Evolutionary conservation across 2,329 filamentous ascomycete species (phyloP).

Genomic region (Parafenestella ontariensis): DNA sequence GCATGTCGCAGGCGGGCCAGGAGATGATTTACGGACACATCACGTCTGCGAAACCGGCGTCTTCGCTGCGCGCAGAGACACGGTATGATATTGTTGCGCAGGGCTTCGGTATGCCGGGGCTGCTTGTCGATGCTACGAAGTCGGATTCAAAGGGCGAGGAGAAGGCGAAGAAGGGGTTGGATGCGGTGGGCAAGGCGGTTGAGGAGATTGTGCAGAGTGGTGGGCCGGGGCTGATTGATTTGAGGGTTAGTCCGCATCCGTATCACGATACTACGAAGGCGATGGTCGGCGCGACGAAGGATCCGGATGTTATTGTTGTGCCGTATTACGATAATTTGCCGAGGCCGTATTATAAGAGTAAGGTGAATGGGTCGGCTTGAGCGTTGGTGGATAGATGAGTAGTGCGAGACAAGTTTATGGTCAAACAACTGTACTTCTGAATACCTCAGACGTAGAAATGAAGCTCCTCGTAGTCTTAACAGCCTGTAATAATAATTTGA

Average conservation of each 20-base stretch:
- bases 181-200: conserved; percentile 32
- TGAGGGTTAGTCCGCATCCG: conserved; percentile 47
- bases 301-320: conserved; percentile 55
- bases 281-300: conserved; percentile 55
- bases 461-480: too few relatives aligned
- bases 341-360: conserved; percentile 35
- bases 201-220: conserved; percentile 36
- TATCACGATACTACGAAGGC: conserved; percentile 43
- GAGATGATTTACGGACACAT: conserved; percentile 52
- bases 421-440: neutral
- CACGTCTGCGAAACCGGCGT: conserved; percentile 41
- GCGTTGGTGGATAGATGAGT: too few relatives aligned
- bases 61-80: conserved; percentile 40
- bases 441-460: too few relatives aligned
- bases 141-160: conserved; percentile 18
- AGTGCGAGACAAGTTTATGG: neutral
- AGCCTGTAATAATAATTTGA: too few relatives aligned
- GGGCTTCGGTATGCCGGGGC: conserved; percentile 45
- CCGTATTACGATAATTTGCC: conserved; percentile 59
- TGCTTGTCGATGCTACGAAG: conserved; percentile 24
- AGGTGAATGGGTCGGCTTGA: neutral
- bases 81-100: conserved; percentile 53
- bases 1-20: conserved; percentile 55
- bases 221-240: conserved; percentile 49
- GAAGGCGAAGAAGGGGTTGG: conserved; percentile 23